Evolutionary conservation across 192 early-diverging fungal species (phyloP).

Genomic region (Phycomyces blakesleeanus): DNA sequence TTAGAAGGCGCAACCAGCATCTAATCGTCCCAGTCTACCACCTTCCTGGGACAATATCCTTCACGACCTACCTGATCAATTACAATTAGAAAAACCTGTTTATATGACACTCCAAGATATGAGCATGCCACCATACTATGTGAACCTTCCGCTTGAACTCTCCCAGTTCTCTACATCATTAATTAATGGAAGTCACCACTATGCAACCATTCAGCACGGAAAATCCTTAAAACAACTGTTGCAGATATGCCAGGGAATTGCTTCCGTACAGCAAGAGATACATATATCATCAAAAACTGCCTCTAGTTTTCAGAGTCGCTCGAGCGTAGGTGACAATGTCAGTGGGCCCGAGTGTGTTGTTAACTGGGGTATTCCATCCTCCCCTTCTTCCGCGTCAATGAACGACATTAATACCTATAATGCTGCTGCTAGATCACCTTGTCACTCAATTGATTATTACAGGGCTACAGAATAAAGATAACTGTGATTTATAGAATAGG

Average conservation of each 20-base stretch:
- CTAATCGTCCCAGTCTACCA: neutral
- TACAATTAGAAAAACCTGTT: neutral
- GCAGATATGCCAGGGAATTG: neutral
- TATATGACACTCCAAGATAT: conserved; percentile 16
- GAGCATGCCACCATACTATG: conserved; percentile 20
- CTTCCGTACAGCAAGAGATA: neutral
- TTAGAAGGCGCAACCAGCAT: neutral
- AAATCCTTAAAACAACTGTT: neutral
- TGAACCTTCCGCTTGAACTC: conserved; percentile 22
- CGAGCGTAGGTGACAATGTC: neutral
- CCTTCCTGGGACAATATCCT: neutral
- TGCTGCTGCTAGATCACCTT: neutral
- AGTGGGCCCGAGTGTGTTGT: neutral
- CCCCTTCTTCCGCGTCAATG: neutral
- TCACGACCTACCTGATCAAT: neutral
- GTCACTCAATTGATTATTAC: neutral
- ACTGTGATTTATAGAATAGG: too few species aligned
- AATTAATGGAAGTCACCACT: neutral
- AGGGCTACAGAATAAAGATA: neutral
- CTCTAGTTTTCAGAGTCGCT: neutral
- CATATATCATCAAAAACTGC: neutral
- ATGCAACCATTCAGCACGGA: neutral
- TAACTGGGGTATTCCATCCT: neutral
- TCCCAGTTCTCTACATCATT: conserved; percentile 12
- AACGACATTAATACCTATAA: neutral